Evolutionary conservation across 345 rosid species (phyloP).

Genomic region (Moricandia arvensis): DNA sequence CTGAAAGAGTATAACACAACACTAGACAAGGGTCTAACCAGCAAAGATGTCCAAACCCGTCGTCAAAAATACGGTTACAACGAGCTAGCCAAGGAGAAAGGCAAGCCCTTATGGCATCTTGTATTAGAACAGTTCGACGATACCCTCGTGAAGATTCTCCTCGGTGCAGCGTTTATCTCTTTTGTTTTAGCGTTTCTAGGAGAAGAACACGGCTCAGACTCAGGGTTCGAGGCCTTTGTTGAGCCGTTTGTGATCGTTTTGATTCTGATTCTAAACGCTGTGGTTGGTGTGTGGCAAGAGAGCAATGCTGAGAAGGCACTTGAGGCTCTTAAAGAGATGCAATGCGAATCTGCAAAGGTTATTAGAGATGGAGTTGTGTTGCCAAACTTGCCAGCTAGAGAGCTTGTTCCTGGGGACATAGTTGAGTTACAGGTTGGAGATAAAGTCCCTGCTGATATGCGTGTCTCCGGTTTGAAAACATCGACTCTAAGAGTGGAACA

Average conservation of each 20-base stretch:
- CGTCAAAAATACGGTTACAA: conserved; percentile 71
- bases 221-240: conserved; percentile 71
- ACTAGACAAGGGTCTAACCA: conserved; percentile 62
- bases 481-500: conserved; percentile 84
- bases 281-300: conserved; percentile 98
- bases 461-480: conserved; percentile 65
- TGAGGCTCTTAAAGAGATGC: conserved; percentile 92
- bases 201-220: conserved; percentile 42
- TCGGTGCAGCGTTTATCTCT: conserved; percentile 82
- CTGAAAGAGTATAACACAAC: conserved; percentile 63
- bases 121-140: conserved; percentile 85
- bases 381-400: conserved; percentile 74
- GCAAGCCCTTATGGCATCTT: conserved; percentile 77
- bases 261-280: conserved; percentile 72
- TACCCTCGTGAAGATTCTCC: conserved; percentile 82
- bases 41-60: conserved; percentile 62
- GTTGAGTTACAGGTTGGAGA: conserved; percentile 85
- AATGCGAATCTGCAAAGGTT: conserved; percentile 75
- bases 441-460: conserved; percentile 91
- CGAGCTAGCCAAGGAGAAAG: conserved; percentile 85
- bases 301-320: conserved; percentile 89
- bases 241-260: conserved; percentile 86
- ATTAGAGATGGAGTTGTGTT: conserved; percentile 66
- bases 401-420: conserved; percentile 85
- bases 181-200: conserved; percentile 75